A percentile compares a stretch with the other conserved stretches of the same genome.
Conservation (phyloP, 2,329 filamentous ascomycete genomes). For the Fusarium falciforme region DNA sequence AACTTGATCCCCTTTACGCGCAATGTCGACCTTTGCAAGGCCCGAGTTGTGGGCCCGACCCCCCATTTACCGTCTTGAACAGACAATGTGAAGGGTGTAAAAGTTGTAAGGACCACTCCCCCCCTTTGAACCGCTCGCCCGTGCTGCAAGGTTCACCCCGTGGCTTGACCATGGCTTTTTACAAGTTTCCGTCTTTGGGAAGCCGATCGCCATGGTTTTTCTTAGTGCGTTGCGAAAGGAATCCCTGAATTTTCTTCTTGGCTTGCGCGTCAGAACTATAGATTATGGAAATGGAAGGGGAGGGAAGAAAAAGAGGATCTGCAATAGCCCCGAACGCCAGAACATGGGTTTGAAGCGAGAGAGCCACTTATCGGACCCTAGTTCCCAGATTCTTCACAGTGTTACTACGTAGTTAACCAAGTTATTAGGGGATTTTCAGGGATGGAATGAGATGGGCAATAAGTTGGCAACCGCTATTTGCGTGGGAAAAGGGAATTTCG, state of each 20-base stretch:
- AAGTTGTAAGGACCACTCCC: not conserved
- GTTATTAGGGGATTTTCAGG: not conserved
- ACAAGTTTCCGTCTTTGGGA: not conserved
- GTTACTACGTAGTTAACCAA: not conserved
- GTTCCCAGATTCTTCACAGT: not conserved
- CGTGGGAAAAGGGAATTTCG: not conserved
- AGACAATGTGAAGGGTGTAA: not conserved
- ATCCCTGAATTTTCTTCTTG: not conserved
- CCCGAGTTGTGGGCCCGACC: not conserved
- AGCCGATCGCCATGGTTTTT: not conserved
- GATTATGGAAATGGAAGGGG: not conserved
- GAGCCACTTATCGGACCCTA: not conserved
- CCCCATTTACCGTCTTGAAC: not conserved
- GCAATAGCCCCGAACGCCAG: not conserved
- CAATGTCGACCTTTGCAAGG: not conserved
- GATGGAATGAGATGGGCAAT: not conserved
- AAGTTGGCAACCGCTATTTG: constrained; percentile 1
- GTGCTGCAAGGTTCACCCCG: not conserved
- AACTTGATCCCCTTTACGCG: not conserved
- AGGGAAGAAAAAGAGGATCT: not conserved
- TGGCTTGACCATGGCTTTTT: not conserved
- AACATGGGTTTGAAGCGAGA: not conserved
- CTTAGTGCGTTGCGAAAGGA: not conserved
- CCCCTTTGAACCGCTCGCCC: not conserved
- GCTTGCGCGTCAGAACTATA: constrained; percentile 7